These are phyloP conservation scores for Amanita rimosa DNA, from an alignment of 768 basidiomycete genomes.

Conservation along the genomic window DNA sequence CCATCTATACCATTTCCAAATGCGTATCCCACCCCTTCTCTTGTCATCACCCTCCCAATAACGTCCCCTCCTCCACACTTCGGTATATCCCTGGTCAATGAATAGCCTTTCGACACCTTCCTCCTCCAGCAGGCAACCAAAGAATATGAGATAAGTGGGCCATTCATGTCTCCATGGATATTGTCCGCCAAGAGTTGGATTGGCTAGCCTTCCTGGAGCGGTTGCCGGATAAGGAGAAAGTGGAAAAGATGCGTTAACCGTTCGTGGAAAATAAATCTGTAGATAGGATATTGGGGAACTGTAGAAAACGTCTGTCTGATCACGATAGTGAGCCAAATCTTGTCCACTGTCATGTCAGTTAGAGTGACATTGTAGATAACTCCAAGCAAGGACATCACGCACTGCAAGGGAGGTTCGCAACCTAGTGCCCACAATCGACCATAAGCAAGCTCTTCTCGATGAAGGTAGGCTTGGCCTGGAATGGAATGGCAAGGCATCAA, in stretches of 20 bases:
- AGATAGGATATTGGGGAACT: conserved; percentile 60
- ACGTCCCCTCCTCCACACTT: conserved; percentile 53
- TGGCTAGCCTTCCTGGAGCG: conserved; percentile 27
- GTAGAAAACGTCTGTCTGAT: conserved; percentile 82
- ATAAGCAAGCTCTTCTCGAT: conserved; percentile 49
- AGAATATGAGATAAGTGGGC: conserved; percentile 77
- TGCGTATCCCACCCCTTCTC: conserved; percentile 55
- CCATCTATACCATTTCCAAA: conserved; percentile 42
- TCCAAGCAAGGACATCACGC: conserved; percentile 17
- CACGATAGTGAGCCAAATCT: conserved; percentile 46
- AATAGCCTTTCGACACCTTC: conserved; percentile 38
- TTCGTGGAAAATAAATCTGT: conserved; percentile 47
- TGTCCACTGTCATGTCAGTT: conserved; percentile 27
- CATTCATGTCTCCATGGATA: conserved; percentile 62
- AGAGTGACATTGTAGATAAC: neutral
- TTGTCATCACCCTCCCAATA: conserved; percentile 69
- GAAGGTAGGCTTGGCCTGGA: conserved; percentile 84
- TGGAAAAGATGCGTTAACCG: conserved; percentile 55
- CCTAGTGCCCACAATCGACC: conserved; percentile 73
- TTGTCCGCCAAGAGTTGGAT: conserved; percentile 8
- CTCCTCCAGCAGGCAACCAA: conserved; percentile 61
- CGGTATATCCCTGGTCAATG: conserved; percentile 43
- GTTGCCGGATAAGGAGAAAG: conserved; percentile 45
- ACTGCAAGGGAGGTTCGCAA: conserved; percentile 90
- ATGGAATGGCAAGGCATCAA: conserved; percentile 97